Conservation (phyloP, 2,329 filamentous ascomycete genomes). For the Chaetomium strumarium region DNA sequence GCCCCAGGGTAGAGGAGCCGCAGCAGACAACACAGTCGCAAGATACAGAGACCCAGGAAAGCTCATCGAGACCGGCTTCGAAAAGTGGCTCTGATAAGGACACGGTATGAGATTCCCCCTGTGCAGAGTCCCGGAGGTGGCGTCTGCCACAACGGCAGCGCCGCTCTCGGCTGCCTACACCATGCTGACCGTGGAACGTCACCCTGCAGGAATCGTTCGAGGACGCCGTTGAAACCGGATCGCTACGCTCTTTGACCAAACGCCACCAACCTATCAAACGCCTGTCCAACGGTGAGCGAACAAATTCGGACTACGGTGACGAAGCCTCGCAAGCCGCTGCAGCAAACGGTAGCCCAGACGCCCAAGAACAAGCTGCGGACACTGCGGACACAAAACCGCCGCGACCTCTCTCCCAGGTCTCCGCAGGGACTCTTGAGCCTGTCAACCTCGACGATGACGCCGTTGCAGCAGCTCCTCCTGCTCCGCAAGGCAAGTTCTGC, state of each 20-base stretch:
- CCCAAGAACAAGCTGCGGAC: conserved; percentile 1
- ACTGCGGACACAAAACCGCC: conserved; percentile 25
- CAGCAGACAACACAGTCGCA: background rate
- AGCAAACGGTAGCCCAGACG: conserved; percentile 22
- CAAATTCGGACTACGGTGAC: conserved; percentile 27
- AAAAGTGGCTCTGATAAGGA: conserved; percentile 34
- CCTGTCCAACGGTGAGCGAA: conserved; percentile 23
- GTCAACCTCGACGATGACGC: conserved; percentile 62
- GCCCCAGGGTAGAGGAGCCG: background rate
- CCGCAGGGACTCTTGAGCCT: conserved; percentile 45
- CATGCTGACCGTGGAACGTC: conserved; percentile 15
- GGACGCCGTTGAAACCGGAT: conserved; percentile 66
- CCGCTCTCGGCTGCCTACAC: conserved; percentile 4
- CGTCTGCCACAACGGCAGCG: background rate
- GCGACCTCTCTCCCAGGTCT: conserved; percentile 37
- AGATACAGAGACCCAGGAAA: background rate
- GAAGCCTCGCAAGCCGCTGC: conserved; percentile 21
- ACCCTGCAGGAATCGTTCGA: conserved; percentile 66
- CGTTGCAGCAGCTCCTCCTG: conserved; percentile 14
- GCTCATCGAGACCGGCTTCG: conserved; percentile 24
- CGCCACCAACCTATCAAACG: conserved; percentile 37
- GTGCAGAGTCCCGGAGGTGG: background rate
- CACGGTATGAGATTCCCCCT: conserved; percentile 30
- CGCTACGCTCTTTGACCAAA: conserved; percentile 58
- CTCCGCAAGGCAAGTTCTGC: conserved; percentile 21